phyloP scores from a whole-genome alignment of 2,329 filamentous ascomycete species.

The Fusarium annulatum region DNA sequence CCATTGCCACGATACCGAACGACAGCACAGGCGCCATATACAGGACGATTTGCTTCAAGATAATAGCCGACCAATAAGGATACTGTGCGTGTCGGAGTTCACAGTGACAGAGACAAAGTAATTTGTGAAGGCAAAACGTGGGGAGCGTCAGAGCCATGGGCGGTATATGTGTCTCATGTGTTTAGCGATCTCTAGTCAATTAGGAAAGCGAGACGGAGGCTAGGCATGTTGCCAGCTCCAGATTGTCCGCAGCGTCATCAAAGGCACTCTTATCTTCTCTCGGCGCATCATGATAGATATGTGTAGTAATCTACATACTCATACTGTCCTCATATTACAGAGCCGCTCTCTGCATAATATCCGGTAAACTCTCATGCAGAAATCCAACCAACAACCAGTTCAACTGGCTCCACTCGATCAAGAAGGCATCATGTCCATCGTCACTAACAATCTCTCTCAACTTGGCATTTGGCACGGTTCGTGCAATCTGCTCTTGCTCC shows the following conservation, averaged over 20 bases:
- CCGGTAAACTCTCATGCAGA: neutral
- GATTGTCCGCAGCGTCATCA: accelerated
- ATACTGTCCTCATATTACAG: neutral
- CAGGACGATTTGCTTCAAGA: neutral
- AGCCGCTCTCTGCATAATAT: neutral
- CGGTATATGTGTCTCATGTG: neutral
- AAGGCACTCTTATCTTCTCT: accelerated
- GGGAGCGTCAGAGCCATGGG: too few relatives aligned
- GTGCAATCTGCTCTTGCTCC: neutral
- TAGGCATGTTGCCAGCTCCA: neutral
- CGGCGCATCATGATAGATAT: accelerated
- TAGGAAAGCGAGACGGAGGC: neutral
- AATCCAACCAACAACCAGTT: neutral
- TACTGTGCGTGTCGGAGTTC: neutral
- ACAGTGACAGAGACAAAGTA: neutral
- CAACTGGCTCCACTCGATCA: neutral
- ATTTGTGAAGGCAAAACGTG: accelerated
- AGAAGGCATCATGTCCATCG: neutral
- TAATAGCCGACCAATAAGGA: neutral
- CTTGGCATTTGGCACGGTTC: neutral
- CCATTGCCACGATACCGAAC: neutral
- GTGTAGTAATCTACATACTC: too few relatives aligned
- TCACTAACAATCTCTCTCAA: neutral
- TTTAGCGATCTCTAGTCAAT: neutral
- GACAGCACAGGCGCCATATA: neutral